Conservation (phyloP, 345 rosid species). For the Pseudoturritis turrita region DNA sequence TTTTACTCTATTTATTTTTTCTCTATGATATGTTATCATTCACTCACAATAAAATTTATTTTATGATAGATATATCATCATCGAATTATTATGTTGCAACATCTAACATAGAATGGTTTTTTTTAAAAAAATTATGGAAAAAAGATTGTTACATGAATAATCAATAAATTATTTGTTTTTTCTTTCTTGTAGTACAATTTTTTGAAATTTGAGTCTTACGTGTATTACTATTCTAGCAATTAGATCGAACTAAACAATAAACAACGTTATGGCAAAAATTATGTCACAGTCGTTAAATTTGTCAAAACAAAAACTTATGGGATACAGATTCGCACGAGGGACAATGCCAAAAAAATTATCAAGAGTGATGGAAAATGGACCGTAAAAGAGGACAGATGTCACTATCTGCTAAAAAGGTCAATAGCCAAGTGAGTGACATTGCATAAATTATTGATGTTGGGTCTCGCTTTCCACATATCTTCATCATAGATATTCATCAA, state of each 20-base stretch:
- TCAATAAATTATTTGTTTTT: too few relatives aligned
- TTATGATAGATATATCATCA: too few relatives aligned
- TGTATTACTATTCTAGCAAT: neutral
- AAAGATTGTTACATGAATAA: too few relatives aligned
- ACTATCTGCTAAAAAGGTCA: constrained; percentile 1
- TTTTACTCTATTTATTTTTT: neutral
- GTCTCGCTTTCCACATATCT: neutral
- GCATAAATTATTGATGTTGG: constrained; percentile 11
- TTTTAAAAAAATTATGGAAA: too few relatives aligned
- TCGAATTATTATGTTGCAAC: too few relatives aligned
- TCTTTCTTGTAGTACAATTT: too few relatives aligned
- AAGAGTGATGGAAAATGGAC: constrained; percentile 9
- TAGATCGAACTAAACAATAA: too few relatives aligned
- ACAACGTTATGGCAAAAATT: neutral
- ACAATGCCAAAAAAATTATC: neutral
- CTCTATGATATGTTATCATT: too few relatives aligned
- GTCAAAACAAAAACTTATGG: neutral
- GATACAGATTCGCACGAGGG: constrained; percentile 19
- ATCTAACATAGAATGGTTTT: too few relatives aligned
- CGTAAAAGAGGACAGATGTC: constrained; percentile 7
- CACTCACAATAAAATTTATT: too few relatives aligned
- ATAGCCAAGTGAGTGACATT: neutral
- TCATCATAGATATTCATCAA: neutral
- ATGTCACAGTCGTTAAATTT: neutral
- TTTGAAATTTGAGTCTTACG: neutral